phyloP scores from a whole-genome alignment of 1,139 yeast species.

The Candida smagusa region DNA sequence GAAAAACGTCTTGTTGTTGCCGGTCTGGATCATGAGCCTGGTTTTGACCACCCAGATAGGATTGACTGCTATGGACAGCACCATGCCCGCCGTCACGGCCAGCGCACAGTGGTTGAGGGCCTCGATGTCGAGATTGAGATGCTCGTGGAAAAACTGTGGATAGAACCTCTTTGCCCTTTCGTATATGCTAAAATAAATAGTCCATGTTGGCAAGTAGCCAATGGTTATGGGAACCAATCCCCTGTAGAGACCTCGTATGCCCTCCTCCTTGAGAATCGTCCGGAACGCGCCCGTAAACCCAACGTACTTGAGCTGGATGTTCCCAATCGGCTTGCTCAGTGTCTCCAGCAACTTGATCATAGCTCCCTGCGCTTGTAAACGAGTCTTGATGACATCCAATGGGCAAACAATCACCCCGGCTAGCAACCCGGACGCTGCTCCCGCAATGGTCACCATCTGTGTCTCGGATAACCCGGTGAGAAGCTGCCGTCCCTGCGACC shows the following conservation, averaged over 20 bases:
- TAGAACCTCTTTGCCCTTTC: slow-evolving; percentile 66
- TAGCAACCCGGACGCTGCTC: slow-evolving; percentile 45
- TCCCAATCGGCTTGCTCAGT: slow-evolving; percentile 6
- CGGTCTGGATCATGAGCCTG: slow-evolving; percentile 84
- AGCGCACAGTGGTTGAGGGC: slow-evolving; percentile 66
- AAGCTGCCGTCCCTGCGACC: too few species aligned
- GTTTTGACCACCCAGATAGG: slow-evolving; percentile 99
- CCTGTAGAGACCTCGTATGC: slow-evolving; percentile 76
- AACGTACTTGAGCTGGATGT: slow-evolving; percentile 11
- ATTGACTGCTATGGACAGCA: slow-evolving; percentile 83
- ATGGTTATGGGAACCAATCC: slow-evolving; percentile 88
- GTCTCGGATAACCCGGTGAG: slow-evolving; percentile 11
- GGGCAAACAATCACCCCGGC: slow-evolving; percentile 50
- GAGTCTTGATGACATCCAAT: slow-evolving; percentile 44
- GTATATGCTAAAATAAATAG: slow-evolving; percentile 87
- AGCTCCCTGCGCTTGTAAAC: slow-evolving; percentile 45
- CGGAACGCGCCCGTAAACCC: slow-evolving; percentile 44
- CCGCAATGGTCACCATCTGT: slow-evolving; percentile 41
- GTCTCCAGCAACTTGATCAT: slow-evolving; percentile 6
- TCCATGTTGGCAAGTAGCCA: slow-evolving; percentile 98
- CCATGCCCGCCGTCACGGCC: slow-evolving; percentile 87
- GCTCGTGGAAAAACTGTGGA: slow-evolving; percentile 27
- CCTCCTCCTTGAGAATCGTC: slow-evolving; percentile 72
- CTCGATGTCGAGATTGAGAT: slow-evolving; percentile 38
- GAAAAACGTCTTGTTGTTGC: slow-evolving; percentile 39